A percentile compares a stretch with the other conserved stretches of the same genome.
Conservation (phyloP, 352 stramenopile species). For the Phytophthora melonis region DNA sequence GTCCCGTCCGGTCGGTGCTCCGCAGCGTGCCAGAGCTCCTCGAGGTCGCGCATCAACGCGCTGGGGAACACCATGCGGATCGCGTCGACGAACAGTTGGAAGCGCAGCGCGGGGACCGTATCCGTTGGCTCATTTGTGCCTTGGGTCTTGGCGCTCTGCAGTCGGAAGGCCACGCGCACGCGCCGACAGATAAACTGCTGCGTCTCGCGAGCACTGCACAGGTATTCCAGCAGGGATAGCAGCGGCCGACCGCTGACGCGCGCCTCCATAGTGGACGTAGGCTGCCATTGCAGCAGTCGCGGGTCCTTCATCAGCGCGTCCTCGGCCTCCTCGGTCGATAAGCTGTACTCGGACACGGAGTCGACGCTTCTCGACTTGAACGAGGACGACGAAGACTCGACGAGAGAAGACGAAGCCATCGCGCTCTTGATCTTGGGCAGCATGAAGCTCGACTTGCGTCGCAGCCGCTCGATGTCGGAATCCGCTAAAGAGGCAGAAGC, state of each 20-base stretch:
- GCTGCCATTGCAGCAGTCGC: constrained; percentile 68
- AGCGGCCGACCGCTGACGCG: constrained; percentile 46
- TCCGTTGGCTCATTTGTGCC: neutral
- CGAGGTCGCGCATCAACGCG: constrained; percentile 54
- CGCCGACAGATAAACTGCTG: constrained; percentile 65
- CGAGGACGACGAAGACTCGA: constrained; percentile 10
- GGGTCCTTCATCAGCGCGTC: constrained; percentile 36
- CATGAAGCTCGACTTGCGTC: constrained; percentile 60
- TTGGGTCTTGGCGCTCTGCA: constrained; percentile 32
- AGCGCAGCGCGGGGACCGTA: constrained; percentile 28
- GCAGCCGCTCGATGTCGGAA: constrained; percentile 35
- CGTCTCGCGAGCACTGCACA: constrained; percentile 60
- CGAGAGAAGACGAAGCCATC: neutral
- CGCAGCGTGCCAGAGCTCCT: constrained; percentile 61
- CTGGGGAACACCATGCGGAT: constrained; percentile 68
- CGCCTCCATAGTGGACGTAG: constrained; percentile 48
- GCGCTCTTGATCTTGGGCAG: constrained; percentile 47
- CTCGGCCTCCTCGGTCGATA: constrained; percentile 38
- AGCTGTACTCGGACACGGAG: constrained; percentile 22
- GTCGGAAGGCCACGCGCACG: constrained; percentile 60
- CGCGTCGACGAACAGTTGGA: constrained; percentile 48
- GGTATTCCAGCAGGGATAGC: constrained; percentile 54
- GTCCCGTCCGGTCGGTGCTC: constrained; percentile 31
- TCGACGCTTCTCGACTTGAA: constrained; percentile 15
- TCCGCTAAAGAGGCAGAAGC: constrained; percentile 34